Evolutionary conservation across 345 rosid species (phyloP).

Genomic region (Heritiera littoralis): DNA sequence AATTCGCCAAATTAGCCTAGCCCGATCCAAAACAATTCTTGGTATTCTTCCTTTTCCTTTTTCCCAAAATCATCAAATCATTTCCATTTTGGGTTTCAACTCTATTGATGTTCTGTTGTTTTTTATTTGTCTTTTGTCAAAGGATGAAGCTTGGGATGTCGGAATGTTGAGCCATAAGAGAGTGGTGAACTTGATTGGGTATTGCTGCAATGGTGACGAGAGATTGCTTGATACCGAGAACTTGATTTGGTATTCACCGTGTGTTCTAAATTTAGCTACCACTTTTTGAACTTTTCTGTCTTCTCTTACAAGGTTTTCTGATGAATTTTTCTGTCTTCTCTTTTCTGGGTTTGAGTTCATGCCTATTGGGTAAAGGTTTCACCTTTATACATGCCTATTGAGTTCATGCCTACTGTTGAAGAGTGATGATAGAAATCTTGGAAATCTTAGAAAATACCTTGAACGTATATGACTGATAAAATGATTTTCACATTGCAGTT

Average conservation of each 20-base stretch:
- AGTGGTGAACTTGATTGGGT: slow-evolving; percentile 86
- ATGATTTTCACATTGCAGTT: no score
- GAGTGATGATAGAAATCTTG: no score
- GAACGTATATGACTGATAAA: no score
- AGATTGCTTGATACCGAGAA: slow-evolving; percentile 87
- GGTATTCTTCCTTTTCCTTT: slow-evolving; percentile 33
- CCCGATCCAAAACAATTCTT: slow-evolving; percentile 89
- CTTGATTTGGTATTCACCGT: slow-evolving; percentile 91
- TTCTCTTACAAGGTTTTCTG: no score
- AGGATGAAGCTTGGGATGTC: slow-evolving; percentile 85
- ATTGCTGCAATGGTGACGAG: slow-evolving; percentile 94
- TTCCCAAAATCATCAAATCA: background rate
- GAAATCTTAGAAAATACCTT: no score
- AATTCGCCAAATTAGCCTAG: slow-evolving; percentile 56
- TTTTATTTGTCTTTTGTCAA: background rate
- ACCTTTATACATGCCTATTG: no score
- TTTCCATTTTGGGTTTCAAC: slow-evolving; percentile 29
- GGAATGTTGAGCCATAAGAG: slow-evolving; percentile 73
- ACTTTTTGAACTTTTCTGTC: background rate
- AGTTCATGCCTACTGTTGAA: no score
- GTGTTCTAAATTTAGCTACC: slow-evolving; percentile 28
- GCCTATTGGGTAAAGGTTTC: no score
- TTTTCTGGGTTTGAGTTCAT: no score
- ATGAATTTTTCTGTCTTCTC: no score
- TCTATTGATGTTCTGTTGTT: background rate